Evolutionary conservation across 768 basidiomycete species (phyloP).

Genomic region (Russula sp.): DNA sequence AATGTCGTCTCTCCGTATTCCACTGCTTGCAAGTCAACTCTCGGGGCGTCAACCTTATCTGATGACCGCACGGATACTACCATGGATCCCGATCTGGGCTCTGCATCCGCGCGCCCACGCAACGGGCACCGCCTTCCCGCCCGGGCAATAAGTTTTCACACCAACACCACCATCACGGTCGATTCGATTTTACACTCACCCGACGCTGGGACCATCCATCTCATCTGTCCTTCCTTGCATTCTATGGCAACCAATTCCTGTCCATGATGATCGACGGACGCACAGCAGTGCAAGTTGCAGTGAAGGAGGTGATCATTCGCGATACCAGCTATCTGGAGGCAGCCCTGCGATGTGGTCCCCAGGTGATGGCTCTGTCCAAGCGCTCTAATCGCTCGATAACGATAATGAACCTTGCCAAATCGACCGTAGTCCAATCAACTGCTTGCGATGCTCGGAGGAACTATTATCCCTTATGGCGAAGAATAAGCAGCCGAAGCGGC

Average conservation of each 20-base stretch:
- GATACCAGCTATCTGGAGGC: neutral
- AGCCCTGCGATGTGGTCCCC: neutral
- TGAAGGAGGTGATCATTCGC: neutral
- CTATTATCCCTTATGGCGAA: neutral
- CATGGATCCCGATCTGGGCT: neutral
- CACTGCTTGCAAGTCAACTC: neutral
- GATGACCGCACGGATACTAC: neutral
- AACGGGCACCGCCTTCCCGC: conserved; percentile 2
- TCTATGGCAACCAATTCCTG: neutral
- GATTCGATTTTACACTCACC: neutral
- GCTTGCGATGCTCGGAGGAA: neutral
- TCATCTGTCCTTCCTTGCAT: neutral
- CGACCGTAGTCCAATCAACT: neutral
- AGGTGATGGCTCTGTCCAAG: neutral
- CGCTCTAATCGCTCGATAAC: neutral
- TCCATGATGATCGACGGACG: no score
- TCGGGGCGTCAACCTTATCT: neutral
- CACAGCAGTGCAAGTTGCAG: no score
- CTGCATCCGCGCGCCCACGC: neutral
- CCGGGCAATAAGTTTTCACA: neutral
- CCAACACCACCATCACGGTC: neutral
- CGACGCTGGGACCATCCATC: neutral
- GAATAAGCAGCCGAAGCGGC: neutral
- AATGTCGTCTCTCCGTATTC: neutral
- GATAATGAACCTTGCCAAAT: neutral